Evolutionary conservation across 257 asterid species (phyloP), one percentile per base, ranked within the genome.

Genomic region (Solanum bulbocastanum): DNA sequence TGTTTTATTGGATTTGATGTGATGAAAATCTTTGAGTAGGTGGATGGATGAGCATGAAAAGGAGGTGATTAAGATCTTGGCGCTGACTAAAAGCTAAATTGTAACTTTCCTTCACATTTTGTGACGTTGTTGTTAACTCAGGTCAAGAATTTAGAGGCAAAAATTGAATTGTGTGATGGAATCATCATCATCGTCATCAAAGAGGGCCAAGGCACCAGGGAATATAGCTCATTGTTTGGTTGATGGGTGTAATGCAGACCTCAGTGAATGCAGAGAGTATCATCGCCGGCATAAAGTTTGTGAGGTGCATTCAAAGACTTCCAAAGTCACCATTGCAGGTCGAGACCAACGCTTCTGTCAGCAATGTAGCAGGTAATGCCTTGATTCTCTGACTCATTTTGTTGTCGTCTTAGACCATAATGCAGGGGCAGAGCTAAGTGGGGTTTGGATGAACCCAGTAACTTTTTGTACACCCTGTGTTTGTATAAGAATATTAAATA

Each of bases 201-300:
- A 94, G 91, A 89, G 96, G 90, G 95, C 94, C 65, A 95, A 91
- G 89, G 94, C 98, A 86, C 92, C 90, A 2, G 93, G 94, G n/a
- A 88, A 23, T 44, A 66, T 89, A 18, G 37, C 90, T 88, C 93
- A 90, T 87, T 96, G 98, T 93, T 91, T 92, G 94, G 99, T 94
- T 49, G 99, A 96, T 84, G 98, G 98, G 2, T 97, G 99, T 66
- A 92, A 87, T 87, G 94, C 98, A 8, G 98, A 97, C 93, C 94
- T 97, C 22, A 92, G 97, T 86, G 90, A 84, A 30, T 95, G 98
- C 86, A 92, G 98, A 40, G 99, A 97, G 86, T 97, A 97, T 90
- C 98, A 97, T 88, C 89, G 99, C 5, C 92, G 98, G 12, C 98
- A 97, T 87, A 95, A 96, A 87, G 99, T 97, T 62, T 97, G 99